Percentiles rank a stretch among this genome's conserved stretches.
phyloP scores from a whole-genome alignment of 176 grass and related monocot genomes.

The Hordeum marinum region DNA sequence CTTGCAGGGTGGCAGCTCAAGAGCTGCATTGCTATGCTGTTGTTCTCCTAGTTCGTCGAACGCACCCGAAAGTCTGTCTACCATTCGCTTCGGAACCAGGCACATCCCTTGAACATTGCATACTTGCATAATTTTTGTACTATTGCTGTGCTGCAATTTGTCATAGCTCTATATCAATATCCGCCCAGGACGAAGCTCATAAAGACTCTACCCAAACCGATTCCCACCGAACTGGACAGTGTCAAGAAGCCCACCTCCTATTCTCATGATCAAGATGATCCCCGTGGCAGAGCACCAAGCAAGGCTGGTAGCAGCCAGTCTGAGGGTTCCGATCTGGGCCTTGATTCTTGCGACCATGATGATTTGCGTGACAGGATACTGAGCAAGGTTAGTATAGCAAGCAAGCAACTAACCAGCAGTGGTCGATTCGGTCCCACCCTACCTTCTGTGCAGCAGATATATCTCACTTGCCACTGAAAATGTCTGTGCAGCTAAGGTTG shows the following conservation, averaged over 20 bases:
- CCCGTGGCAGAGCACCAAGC: constrained; percentile 41
- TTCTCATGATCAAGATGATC: constrained; percentile 26
- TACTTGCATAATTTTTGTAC: neutral
- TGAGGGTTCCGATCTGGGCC: neutral
- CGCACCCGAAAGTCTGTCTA: constrained; percentile 74
- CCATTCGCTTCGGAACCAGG: constrained; percentile 86
- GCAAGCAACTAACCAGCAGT: neutral
- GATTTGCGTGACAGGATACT: constrained; percentile 50
- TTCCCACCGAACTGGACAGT: constrained; percentile 24
- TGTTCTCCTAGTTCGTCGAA: constrained; percentile 81
- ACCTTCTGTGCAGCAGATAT: neutral
- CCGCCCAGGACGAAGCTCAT: constrained; percentile 64
- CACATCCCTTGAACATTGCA: constrained; percentile 19
- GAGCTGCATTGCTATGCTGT: constrained; percentile 79
- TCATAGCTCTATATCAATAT: neutral
- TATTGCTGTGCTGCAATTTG: neutral
- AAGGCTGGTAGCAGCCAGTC: constrained; percentile 39
- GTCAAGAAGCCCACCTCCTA: constrained; percentile 27
- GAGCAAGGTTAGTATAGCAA: constrained; percentile 45
- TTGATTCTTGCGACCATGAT: constrained; percentile 25
- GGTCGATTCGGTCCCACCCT: neutral
- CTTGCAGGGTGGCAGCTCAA: constrained; percentile 82
- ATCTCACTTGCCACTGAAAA: constrained; percentile 8
- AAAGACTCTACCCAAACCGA: constrained; percentile 41
- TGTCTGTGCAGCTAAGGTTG: constrained; percentile 59